These are phyloP conservation scores for Evansstolkia leycettana DNA, from an alignment of 495 filamentous ascomycete genomes.

Conservation along the genomic window DNA sequence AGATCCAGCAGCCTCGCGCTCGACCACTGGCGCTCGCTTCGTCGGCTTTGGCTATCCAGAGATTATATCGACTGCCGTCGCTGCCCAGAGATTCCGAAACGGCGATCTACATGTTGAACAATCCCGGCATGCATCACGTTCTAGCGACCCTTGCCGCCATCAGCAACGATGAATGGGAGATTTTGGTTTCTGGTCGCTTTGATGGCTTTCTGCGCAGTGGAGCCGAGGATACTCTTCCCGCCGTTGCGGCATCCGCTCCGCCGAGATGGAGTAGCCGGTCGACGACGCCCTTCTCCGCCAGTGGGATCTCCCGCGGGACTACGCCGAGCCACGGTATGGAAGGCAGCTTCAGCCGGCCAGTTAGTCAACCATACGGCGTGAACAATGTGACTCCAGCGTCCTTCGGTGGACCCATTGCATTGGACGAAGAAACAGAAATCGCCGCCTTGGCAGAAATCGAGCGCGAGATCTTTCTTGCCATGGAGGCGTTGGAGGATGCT, in stretches of 20 bases:
- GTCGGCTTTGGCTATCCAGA: constrained; percentile 64
- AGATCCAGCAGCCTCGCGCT: constrained; percentile 35
- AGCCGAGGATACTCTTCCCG: constrained; percentile 49
- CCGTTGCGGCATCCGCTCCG: constrained; percentile 1
- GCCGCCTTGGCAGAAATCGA: constrained; percentile 81
- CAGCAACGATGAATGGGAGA: constrained; percentile 85
- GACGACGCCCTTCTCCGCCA: constrained; percentile 29
- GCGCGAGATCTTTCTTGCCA: constrained; percentile 80
- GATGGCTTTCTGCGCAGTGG: constrained; percentile 95
- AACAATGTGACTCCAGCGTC: constrained; percentile 21
- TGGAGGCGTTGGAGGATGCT: constrained; percentile 90
- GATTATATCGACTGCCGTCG: constrained; percentile 62
- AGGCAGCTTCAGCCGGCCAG: constrained; percentile 12
- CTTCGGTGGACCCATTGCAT: constrained; percentile 55
- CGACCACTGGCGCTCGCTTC: constrained; percentile 58
- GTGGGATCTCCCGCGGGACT: constrained; percentile 25
- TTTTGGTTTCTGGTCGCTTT: constrained; percentile 88
- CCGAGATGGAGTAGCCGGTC: constrained; percentile 27
- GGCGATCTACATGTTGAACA: constrained; percentile 78
- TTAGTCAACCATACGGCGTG: constrained; percentile 24
- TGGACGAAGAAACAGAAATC: constrained; percentile 94
- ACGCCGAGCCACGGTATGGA: constrained; percentile 19
- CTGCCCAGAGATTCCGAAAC: constrained; percentile 73
- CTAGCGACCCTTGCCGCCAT: constrained; percentile 81
- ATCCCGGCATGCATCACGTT: constrained; percentile 70